Base-by-base conservation (phyloP, 257 asterid genomes). In the Solanum raphanifolium region DNA sequence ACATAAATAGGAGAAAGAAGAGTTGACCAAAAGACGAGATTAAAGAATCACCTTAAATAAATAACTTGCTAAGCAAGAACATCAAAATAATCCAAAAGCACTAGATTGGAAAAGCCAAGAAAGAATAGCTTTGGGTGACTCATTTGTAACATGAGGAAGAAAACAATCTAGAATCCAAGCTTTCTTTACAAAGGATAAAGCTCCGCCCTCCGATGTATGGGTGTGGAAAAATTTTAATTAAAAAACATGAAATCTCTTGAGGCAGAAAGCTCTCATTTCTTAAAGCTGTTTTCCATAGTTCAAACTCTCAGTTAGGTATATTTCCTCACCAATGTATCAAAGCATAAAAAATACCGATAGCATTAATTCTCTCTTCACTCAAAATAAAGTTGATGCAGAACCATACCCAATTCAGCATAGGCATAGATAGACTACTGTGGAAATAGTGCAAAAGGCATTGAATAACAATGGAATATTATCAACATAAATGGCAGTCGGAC, bases 401-500 rank as follows among this genome's bases (percentile, higher is more conserved):
- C 39, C 39, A 46, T 29, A 81, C 68, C 41, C 29, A 43, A 9
- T 29, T 46, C 68, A 81, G 85, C 39, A 43, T 41, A 79, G 62
- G 65, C 84, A 79, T 79, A 41, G 84, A 27, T 78, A 79, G 84
- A 79, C 65, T 31, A 79, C 85, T 15, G 9, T 15, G 66, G 85
- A 43, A 15, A 46, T 48, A 81, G 85, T 15, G 66, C 68, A 81
- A 15, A 72, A 27, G 78, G 31, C 72, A 86, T 6, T 60, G 55
- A 31, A 34, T 36, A 86, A 46, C 55, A 27, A 46, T 60, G 84
- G 20, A 86, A 90, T 88, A 85, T 86, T 88, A 74, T 86, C 87
- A 48, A 90, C 32, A 55, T 36, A 78, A 92, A 91, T 85, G 88
- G 69, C 88, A 90, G 78, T 85, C 86, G 93, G 93, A 91, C 88